A percentile compares a stretch with the other conserved stretches of the same genome.
phyloP scores from a whole-genome alignment of 164 flowering plant genomes.

The Kingdonia uniflora region DNA sequence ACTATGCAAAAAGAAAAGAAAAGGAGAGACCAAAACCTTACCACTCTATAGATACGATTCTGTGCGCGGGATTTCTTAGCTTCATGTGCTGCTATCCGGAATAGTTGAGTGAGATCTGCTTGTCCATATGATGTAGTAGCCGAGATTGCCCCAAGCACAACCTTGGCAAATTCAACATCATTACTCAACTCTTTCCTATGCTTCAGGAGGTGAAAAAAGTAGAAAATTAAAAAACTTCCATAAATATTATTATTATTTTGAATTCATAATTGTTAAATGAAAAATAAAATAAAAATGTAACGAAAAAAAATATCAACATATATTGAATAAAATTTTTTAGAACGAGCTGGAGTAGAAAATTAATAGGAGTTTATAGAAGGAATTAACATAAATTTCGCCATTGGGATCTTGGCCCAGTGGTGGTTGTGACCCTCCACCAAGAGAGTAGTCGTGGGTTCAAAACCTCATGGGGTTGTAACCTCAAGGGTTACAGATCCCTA shows the following conservation, averaged over 20 bases:
- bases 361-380: neutral
- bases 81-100: conserved; percentile 76
- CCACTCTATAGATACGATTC: conserved; percentile 79
- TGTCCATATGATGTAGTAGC: conserved; percentile 45
- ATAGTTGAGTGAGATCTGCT: conserved; percentile 79
- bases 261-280: neutral
- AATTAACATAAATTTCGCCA: too few relatives aligned
- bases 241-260: neutral
- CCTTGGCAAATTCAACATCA: conserved; percentile 48
- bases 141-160: conserved; percentile 45
- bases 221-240: neutral
- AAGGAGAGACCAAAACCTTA: conserved; percentile 19
- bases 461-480: too few relatives aligned
- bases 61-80: conserved; percentile 80
- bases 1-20: neutral
- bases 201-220: conserved; percentile 25
- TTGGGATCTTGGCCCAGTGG: too few relatives aligned
- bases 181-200: conserved; percentile 75
- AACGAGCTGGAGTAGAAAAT: neutral
- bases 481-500: too few relatives aligned
- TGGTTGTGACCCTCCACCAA: too few relatives aligned
- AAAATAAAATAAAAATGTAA: neutral
- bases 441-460: too few relatives aligned
- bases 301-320: neutral
- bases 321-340: neutral